Evolutionary conservation across 768 basidiomycete species (phyloP).

Genomic region (Leccinum disarticulatum): DNA sequence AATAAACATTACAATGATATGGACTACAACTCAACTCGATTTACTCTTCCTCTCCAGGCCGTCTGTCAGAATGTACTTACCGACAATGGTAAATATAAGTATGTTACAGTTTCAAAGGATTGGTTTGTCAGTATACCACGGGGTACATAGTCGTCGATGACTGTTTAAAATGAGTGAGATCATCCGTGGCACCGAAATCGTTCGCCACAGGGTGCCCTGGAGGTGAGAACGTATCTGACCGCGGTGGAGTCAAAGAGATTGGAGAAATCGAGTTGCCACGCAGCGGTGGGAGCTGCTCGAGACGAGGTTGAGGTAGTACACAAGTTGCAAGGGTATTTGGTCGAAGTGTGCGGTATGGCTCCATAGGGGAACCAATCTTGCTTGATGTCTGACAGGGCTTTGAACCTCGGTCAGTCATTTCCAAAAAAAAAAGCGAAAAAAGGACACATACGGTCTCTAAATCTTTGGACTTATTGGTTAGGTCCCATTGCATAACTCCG

Average conservation of each 20-base stretch:
- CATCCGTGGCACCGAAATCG: not conserved
- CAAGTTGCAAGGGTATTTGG: not conserved
- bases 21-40: not conserved
- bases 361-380: slow-evolving; percentile 17
- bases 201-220: not conserved
- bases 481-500: slow-evolving; percentile 19
- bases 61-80: not conserved
- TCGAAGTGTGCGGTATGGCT: not conserved
- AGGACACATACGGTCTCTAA: slow-evolving; percentile 29
- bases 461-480: slow-evolving; percentile 25
- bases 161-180: slow-evolving; percentile 3
- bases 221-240: not conserved
- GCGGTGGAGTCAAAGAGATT: not conserved
- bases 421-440: not conserved
- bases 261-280: not conserved
- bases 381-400: slow-evolving; percentile 27
- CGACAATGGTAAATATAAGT: not conserved
- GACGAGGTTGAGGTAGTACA: not conserved
- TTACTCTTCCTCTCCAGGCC: not conserved
- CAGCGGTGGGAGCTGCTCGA: slow-evolving; percentile 4
- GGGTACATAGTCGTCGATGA: slow-evolving; percentile 2
- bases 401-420: slow-evolving; percentile 3
- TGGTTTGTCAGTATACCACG: not conserved
- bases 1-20: not conserved
- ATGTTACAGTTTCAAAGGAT: not conserved